Evolutionary conservation across 108 stramenopile species (phyloP).

Genomic region (Cyclostephanos invisitatus): DNA sequence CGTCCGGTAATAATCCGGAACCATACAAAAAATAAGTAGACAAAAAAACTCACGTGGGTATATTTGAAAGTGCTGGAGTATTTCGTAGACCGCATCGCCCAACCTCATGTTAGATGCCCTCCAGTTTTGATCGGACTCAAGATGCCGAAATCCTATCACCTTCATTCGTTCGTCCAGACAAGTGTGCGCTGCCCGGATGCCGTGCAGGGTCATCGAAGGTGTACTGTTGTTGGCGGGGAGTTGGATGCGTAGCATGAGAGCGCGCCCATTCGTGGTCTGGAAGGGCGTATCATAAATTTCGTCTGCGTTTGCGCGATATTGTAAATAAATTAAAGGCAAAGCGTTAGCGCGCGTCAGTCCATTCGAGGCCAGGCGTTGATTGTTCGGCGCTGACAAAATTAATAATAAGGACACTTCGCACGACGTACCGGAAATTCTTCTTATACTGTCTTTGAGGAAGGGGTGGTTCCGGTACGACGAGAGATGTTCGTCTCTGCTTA

Average conservation of each 20-base stretch:
- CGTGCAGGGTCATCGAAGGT: slow-evolving; percentile 76
- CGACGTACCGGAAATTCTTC: slow-evolving; percentile 73
- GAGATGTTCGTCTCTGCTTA: slow-evolving; percentile 60
- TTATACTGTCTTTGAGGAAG: slow-evolving; percentile 67
- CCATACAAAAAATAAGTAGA: background rate
- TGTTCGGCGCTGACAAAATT: background rate
- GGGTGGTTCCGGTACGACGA: slow-evolving; percentile 69
- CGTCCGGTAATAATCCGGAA: background rate
- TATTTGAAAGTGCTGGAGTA: slow-evolving; percentile 80
- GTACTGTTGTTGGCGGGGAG: slow-evolving; percentile 39
- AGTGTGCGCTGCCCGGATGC: slow-evolving; percentile 67
- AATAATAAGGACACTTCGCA: background rate
- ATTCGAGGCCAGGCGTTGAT: slow-evolving; percentile 10
- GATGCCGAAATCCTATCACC: slow-evolving; percentile 68
- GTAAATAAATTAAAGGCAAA: slow-evolving; percentile 9
- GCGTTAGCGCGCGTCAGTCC: background rate
- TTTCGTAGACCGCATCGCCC: slow-evolving; percentile 73
- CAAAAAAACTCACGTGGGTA: slow-evolving; percentile 56
- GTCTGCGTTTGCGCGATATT: slow-evolving; percentile 38
- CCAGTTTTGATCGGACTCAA: slow-evolving; percentile 63
- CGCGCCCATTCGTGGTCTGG: slow-evolving; percentile 71
- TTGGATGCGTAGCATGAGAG: slow-evolving; percentile 74
- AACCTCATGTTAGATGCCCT: slow-evolving; percentile 50
- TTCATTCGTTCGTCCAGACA: slow-evolving; percentile 74
- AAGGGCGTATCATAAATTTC: slow-evolving; percentile 86